Evolutionary conservation across 2,329 filamentous ascomycete species (phyloP), one percentile per base, ranked within the genome.

Genomic region (Teratosphaeria viscida): DNA sequence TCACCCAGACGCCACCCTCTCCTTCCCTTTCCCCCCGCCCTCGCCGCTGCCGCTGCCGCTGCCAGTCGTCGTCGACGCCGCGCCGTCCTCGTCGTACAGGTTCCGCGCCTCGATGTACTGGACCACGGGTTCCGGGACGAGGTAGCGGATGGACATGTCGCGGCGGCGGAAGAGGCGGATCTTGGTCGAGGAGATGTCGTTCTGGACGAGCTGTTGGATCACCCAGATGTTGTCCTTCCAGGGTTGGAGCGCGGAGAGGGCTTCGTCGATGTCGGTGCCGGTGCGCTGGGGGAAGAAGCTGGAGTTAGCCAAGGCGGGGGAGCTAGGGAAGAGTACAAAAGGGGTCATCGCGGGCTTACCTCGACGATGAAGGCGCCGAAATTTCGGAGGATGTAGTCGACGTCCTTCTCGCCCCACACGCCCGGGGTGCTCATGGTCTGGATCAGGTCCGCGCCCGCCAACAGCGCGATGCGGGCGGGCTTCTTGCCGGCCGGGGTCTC

Each of bases 221-320:
- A 95, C 88, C 70, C 90, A 86, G 62, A 96, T 87, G 66, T 95
- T 94, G 67, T 91, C 84, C 68, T 90, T 86, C 83, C 88, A 96
- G 61, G 85, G 83, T 71, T 90, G 86, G 54, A 96, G 78, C 53
- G 84, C 87, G n/a, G 87, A 85, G 54, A 96, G 80, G 1, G 92
- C 91, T 70, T 95, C 89, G 63, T 95, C 89, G 56, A 95, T 88
- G 69, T 95, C 90, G 26, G 90, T 95, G 52, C 91, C 92, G 49
- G 85, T 86, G 61, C 92, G 85, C 79, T 96, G 57, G 89, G n/a
- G 95, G 82, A 61, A 7, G 7, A 32, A 23, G 23, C 23, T 32
- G 7, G 7, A 5, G 29, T 32, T 32, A 32, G 29, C 7, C 29
- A 32, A 32, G 29, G 29, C 29, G 29, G 29, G 19, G 19, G 19